Conservation (phyloP, 2,329 filamentous ascomycete genomes). For the Neonectria coccinea region DNA sequence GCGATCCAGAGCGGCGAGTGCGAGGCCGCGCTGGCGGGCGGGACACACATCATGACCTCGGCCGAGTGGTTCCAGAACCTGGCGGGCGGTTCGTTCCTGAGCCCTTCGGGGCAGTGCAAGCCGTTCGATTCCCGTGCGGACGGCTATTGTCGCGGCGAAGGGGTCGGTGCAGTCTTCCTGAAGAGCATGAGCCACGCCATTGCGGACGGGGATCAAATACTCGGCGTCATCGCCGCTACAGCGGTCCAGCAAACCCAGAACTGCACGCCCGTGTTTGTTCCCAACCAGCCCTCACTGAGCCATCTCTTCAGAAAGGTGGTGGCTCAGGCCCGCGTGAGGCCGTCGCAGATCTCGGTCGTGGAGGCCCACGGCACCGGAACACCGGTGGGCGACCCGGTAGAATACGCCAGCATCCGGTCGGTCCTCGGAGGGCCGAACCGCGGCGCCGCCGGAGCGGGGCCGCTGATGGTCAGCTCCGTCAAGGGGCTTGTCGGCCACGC, state of each 20-base stretch:
- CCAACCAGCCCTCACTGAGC: not conserved
- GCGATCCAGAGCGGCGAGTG: slow-evolving; percentile 48
- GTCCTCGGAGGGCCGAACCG: slow-evolving; percentile 31
- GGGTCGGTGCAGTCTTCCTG: slow-evolving; percentile 56
- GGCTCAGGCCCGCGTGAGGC: slow-evolving; percentile 35
- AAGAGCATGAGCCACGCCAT: slow-evolving; percentile 62
- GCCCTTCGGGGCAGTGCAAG: slow-evolving; percentile 46
- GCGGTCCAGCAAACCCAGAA: slow-evolving; percentile 57
- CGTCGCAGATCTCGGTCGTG: slow-evolving; percentile 47
- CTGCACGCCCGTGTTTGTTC: slow-evolving; percentile 51
- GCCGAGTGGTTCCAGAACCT: slow-evolving; percentile 35
- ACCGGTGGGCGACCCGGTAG: slow-evolving; percentile 63
- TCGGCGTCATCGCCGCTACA: slow-evolving; percentile 54
- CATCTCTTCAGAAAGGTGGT: slow-evolving; percentile 35
- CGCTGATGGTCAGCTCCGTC: not conserved
- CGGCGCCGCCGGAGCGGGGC: not conserved
- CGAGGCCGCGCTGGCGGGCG: slow-evolving; percentile 52
- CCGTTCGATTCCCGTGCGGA: slow-evolving; percentile 54
- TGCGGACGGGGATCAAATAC: slow-evolving; percentile 59
- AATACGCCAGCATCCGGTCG: slow-evolving; percentile 44
- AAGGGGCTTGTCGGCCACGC: slow-evolving; percentile 1
- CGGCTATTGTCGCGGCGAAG: slow-evolving; percentile 67
- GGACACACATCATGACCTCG: slow-evolving; percentile 52
- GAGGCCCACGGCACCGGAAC: slow-evolving; percentile 68
- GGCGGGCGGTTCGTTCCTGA: slow-evolving; percentile 36